Base-by-base conservation (phyloP, 2,329 filamentous ascomycete species). In the Pseudopyrenochaeta lycopersici region DNA sequence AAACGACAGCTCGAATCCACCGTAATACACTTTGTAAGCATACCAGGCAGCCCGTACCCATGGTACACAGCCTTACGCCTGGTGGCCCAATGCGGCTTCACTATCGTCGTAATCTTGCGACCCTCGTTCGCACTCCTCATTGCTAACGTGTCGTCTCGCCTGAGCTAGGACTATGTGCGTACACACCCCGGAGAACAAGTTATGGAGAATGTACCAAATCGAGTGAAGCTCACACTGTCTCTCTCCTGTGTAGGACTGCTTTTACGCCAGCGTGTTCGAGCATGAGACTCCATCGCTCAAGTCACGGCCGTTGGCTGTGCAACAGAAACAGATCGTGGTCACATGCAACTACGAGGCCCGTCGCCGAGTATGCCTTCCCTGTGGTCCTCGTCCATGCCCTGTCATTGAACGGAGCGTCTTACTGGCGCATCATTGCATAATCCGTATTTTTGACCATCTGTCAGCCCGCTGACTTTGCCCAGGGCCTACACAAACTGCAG, bases 221-320 rank as follows among this genome's bases (percentile, higher is more conserved):
- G 50, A 50, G 51, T 52, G 23, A 53, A 43, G 54, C 61, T 62
- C 49, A 65, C 62, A 55, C 27, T 49, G 10, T 32, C 12, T n/a
- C 48, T 47, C 54, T 35, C 2, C 5, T 55, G 53, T 58, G 39
- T 15, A 92, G 73, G 91, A 94, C 79, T 96, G 91, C 80, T 98
- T 98, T 81, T 98, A 98, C 75, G 93, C 93, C 18, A 91, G 92
- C 44, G 92, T 95, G 7, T 89, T 95, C 63, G 92, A 97, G 77
- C 88, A 89, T 60, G 89, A 90, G 71, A 87, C 90, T 61, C 91
- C 92, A 0, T 80, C 83, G 2, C 80, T 97, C 52, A 91, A 87
- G 70, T 81, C 83, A 1, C 78, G 90, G 15, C 91, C 92, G 6
- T 80, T 98, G 30, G 93, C 92, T 31, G 87, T 97, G 53, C 90